Evolutionary conservation across 2,329 filamentous ascomycete genomes (phyloP), one percentile per base, ranked within the genome.

Genomic region (Fusarium pseudonygamai): DNA sequence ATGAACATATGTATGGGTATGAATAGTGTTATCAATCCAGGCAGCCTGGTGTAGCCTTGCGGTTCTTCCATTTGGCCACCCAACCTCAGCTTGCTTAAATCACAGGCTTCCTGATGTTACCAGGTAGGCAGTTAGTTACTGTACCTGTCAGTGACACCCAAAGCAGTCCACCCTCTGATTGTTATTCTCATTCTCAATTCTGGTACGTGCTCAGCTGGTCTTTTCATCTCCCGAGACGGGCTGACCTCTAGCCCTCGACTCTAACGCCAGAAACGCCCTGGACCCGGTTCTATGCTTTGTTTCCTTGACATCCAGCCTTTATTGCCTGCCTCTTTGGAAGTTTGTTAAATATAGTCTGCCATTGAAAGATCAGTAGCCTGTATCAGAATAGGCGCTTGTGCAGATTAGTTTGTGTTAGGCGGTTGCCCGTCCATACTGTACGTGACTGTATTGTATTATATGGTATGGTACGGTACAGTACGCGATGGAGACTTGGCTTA

Each of bases 121-220:
- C 16, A 45, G 42, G 10, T 45, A 36, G 16, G 36, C 8, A 43
- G n/a, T 43, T 15, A 52, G n/a, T 20, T 20, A 26, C 13, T 26
- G 49, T 47, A 53, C 61, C 50, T 52, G 42, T 71, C 57, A 64
- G 53, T 37, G 47, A 28, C 59, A 34, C 24, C 43, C 50, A 55
- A 55, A 34, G 50, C 46, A 53, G 42, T n/a, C 57, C 45, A 39
- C 34, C 36, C 22, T 70, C 8, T 3, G 18, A 63, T 66, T 24
- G 22, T 34, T n/a, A 34, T 50, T 49, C 28, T 49, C 26, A 45
- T 45, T 28, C 26, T 28, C n/a, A 52, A 52, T 42, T 50, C 34
- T 73, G 70, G 64, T 72, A 60, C 52, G 71, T 74, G 72, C 70
- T 60, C 57, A 60, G 46, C 53, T 60, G 50, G 67, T 71, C 67